Evolutionary conservation across 2,329 filamentous ascomycete genomes (phyloP), one percentile per base, ranked within the genome.

Genomic region (Monosporascus sp.): DNA sequence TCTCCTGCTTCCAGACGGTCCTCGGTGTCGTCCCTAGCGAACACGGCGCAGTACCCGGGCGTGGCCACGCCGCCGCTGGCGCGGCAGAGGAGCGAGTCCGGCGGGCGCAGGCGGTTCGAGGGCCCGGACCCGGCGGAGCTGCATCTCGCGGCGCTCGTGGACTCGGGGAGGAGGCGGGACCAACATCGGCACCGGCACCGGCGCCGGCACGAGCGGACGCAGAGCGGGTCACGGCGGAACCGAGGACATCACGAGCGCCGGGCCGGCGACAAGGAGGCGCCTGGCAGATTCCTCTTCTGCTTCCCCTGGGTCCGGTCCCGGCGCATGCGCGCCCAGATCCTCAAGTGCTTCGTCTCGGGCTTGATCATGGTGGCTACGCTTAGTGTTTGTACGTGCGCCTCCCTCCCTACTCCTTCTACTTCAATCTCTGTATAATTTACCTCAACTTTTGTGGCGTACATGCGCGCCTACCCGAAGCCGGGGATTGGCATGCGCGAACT

Each of bases 281-380:
- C 27, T 70, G 70, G 2, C 75, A 68, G 67, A 15, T 82, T 82
- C 53, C 58, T 83, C 4, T 76, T 77, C 52, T 83, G 80, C 62
- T 75, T 82, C 52, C 79, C 82, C 3, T 78, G 77, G 70, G 66
- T 84, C 49, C 75, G 75, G 62, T 83, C 82, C 43, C 69, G 70
- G 47, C 75, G 72, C 49, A 73, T 82, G 54, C 77, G 82, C 38
- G 68, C 72, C 38, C 81, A 83, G 58, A 75, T 85, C 39, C 63
- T 86, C 52, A 77, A 78, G 35, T 85, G 81, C 63, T 75, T 87
- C 24, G 77, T 89, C 6, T 88, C 88, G 6, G 87, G 85, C 1
- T 56, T 80, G 6, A 81, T 89, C 52, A 68, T 89, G 9, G 65
- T 79, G 5, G 64, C 79, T 31, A 74, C 87, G 47, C 65, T 90